Percentiles rank a stretch among this genome's conserved stretches.
Evolutionary conservation across 495 filamentous ascomycete genomes (phyloP).

Genomic region (Aspergillus ostianus): DNA sequence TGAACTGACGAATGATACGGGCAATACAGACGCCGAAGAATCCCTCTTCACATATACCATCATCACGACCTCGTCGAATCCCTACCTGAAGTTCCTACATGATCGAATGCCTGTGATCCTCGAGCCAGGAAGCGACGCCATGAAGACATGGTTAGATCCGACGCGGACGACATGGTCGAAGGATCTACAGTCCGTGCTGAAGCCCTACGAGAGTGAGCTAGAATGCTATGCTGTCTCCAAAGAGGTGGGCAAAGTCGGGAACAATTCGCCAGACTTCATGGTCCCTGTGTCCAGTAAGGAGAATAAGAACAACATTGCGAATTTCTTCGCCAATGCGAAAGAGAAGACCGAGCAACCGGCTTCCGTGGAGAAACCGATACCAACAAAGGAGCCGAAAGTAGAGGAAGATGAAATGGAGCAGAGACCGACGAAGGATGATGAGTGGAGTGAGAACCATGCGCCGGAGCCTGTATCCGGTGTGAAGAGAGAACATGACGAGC

Average conservation of each 20-base stretch:
- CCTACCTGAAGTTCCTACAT: slow-evolving; percentile 79
- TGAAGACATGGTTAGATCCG: slow-evolving; percentile 80
- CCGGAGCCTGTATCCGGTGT: slow-evolving; percentile 46
- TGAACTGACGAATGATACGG: slow-evolving; percentile 4
- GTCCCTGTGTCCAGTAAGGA: slow-evolving; percentile 76
- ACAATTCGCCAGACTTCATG: slow-evolving; percentile 79
- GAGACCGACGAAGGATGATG: slow-evolving; percentile 40
- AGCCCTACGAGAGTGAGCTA: slow-evolving; percentile 74
- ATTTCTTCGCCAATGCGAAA: slow-evolving; percentile 74
- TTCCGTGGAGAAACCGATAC: neutral
- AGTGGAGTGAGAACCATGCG: slow-evolving; percentile 48
- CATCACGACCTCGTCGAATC: slow-evolving; percentile 82
- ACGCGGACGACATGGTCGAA: slow-evolving; percentile 66
- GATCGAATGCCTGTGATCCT: slow-evolving; percentile 95
- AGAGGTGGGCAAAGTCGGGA: slow-evolving; percentile 95
- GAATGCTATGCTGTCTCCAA: slow-evolving; percentile 83
- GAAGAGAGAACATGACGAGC: slow-evolving; percentile 56
- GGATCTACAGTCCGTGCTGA: slow-evolving; percentile 72
- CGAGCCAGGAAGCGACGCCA: slow-evolving; percentile 67
- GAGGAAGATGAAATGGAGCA: slow-evolving; percentile 36
- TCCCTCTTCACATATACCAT: slow-evolving; percentile 84
- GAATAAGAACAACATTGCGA: slow-evolving; percentile 89
- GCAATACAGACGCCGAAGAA: slow-evolving; percentile 49
- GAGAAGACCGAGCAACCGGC: slow-evolving; percentile 32
- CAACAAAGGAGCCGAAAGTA: slow-evolving; percentile 14